Evolutionary conservation across 2,329 filamentous ascomycete species (phyloP), one percentile per base, ranked within the genome.

Genomic region (Colletotrichum echinochloae): DNA sequence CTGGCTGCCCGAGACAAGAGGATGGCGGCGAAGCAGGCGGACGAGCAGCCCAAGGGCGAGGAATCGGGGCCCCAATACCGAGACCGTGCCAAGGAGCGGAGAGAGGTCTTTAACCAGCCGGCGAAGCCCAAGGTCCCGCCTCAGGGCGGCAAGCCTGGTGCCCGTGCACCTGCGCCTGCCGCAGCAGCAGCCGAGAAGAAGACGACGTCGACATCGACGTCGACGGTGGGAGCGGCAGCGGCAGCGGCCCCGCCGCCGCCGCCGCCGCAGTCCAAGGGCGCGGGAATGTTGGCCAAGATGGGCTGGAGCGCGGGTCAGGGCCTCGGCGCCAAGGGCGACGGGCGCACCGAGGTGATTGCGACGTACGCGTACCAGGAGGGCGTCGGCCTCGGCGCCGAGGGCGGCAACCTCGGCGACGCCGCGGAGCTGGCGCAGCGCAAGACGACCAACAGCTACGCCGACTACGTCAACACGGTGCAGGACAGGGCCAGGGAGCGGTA

Each of bases 231-330:
- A 54, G 59, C 70, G 8, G 71, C 72, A 8, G 62, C 64, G 26
- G 72, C 74, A 0, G 59, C 41, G 23, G 49, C 37, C 4, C 69
- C 77, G 1, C 20, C 65, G 1, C 65, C 77, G 9, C 78, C 81
- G 39, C 80, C 84, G 8, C 77, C 78, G 60, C 81, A 83, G 70
- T 90, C 88, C 44, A 92, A 91, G 78, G 90, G 91, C 16, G 89
- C 89, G 0, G 88, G 89, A 3, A 84, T 93, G 76, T 83, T 94
- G 48, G 88, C 89, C 48, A 93, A 93, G 82, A 92, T 92, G 88
- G 91, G 91, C 33, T 93, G 91, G 91, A 88, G 83, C 28, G 83
- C 85, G 1, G 91, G 91, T 11, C 84, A 86, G 66, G 91, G 91
- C 0, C 82, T 93, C 5, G 91, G 91, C 2, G 89, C 87, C 0